A percentile compares a stretch with the other conserved stretches of the same genome.
phyloP scores from a whole-genome alignment of 371 early-diverging fungal genomes.

The Homolaphlyctis polyrhiza region DNA sequence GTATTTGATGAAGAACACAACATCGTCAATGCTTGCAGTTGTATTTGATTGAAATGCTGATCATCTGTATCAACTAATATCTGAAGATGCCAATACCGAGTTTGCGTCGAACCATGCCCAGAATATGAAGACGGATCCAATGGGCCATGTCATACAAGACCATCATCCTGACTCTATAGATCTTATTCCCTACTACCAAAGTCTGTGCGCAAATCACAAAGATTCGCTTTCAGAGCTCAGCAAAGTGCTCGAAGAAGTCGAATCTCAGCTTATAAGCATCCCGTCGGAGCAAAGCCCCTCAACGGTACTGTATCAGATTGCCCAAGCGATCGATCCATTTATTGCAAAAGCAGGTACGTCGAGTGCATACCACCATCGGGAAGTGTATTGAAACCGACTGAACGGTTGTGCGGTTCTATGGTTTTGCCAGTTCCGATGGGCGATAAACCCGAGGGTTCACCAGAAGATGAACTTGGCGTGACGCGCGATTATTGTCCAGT shows the following conservation, averaged over 20 bases:
- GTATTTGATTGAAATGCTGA: too few species aligned
- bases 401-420: neutral
- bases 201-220: slow-evolving; percentile 33
- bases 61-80: too few species aligned
- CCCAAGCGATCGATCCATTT: slow-evolving; percentile 36
- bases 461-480: slow-evolving; percentile 24
- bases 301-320: slow-evolving; percentile 25
- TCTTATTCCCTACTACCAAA: slow-evolving; percentile 35
- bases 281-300: slow-evolving; percentile 23
- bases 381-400: neutral
- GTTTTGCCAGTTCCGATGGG: neutral
- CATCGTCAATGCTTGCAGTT: too few species aligned
- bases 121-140: too few species aligned
- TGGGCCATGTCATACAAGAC: too few species aligned
- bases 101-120: too few species aligned
- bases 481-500: slow-evolving; percentile 46
- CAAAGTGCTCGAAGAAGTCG: slow-evolving; percentile 18
- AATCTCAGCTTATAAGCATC: slow-evolving; percentile 10
- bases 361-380: neutral
- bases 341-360: slow-evolving; percentile 35
- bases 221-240: slow-evolving; percentile 25
- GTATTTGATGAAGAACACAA: too few species aligned
- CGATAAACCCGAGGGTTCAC: neutral
- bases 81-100: too few species aligned
- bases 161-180: too few species aligned